Conservation (phyloP, 2,329 filamentous ascomycete species). For the Sporothrix mexicana region DNA sequence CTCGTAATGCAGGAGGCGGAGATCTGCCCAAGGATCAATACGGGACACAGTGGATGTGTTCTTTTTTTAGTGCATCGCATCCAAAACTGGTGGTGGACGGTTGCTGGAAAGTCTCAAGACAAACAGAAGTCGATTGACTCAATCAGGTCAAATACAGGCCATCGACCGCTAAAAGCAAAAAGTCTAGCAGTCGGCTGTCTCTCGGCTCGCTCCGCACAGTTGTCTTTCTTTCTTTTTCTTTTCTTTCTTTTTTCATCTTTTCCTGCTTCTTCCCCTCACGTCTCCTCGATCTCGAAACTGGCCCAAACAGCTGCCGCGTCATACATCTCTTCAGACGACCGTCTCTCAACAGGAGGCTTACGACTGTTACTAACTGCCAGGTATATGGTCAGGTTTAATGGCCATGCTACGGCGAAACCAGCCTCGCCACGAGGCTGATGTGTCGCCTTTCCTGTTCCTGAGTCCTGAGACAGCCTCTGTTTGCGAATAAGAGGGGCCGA, state of each 20-base stretch:
- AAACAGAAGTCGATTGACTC: neutral
- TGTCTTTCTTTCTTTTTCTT: neutral
- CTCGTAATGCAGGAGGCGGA: constrained; percentile 8
- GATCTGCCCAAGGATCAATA: constrained; percentile 18
- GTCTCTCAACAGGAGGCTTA: neutral
- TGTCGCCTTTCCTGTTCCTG: neutral
- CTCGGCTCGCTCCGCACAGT: constrained; percentile 6
- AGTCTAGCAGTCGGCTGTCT: neutral
- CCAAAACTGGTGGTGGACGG: neutral
- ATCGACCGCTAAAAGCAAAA: neutral
- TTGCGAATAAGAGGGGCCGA: constrained; percentile 22
- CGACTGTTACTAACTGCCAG: neutral
- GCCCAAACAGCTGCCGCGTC: constrained; percentile 6
- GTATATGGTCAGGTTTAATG: neutral
- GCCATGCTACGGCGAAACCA: constrained; percentile 1
- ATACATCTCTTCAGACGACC: neutral
- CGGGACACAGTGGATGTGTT: constrained; percentile 7
- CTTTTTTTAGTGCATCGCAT: constrained; percentile 24
- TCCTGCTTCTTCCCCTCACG: neutral
- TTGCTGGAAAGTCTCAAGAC: neutral
- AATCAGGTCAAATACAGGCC: neutral
- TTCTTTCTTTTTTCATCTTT: neutral
- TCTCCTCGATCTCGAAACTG: neutral
- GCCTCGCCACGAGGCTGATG: neutral
- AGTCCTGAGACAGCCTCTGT: constrained; percentile 22